Evolutionary conservation across 2,329 filamentous ascomycete genomes (phyloP).

Genomic region (Gliomastix tumulicola): DNA sequence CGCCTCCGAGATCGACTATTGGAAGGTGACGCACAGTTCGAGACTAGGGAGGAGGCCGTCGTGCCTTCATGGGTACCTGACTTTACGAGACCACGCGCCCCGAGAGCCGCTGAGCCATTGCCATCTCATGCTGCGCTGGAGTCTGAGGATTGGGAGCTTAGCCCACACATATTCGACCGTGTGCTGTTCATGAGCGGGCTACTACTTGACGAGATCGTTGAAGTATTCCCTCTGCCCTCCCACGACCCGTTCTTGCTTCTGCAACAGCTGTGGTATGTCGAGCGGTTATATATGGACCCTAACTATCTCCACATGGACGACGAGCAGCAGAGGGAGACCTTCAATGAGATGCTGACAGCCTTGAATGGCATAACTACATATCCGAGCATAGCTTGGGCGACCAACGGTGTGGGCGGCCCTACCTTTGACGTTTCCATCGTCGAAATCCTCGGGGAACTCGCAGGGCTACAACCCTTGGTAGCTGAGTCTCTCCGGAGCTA

Average conservation of each 20-base stretch:
- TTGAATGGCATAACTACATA: not conserved
- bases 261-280: constrained; percentile 1
- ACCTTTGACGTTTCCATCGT: not conserved
- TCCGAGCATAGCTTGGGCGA: constrained; percentile 2
- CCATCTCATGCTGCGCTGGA: not conserved
- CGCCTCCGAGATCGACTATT: not conserved
- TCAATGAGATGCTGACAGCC: not conserved
- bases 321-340: not conserved
- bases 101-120: not conserved
- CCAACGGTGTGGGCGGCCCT: not conserved
- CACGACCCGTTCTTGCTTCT: not conserved
- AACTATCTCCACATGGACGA: not conserved
- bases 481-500: not conserved
- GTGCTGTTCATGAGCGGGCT: not conserved
- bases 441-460: not conserved
- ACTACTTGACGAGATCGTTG: constrained; percentile 1
- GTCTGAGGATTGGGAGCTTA: not conserved
- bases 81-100: not conserved
- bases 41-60: not conserved
- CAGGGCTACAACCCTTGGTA: not conserved
- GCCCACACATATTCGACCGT: not conserved
- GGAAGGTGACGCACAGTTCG: not conserved
- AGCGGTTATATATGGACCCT: not conserved
- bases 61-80: constrained; percentile 1
- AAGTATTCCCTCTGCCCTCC: not conserved